Conservation (phyloP, 1,284 basidiomycete genomes). For the Afroboletus lepidellus region DNA sequence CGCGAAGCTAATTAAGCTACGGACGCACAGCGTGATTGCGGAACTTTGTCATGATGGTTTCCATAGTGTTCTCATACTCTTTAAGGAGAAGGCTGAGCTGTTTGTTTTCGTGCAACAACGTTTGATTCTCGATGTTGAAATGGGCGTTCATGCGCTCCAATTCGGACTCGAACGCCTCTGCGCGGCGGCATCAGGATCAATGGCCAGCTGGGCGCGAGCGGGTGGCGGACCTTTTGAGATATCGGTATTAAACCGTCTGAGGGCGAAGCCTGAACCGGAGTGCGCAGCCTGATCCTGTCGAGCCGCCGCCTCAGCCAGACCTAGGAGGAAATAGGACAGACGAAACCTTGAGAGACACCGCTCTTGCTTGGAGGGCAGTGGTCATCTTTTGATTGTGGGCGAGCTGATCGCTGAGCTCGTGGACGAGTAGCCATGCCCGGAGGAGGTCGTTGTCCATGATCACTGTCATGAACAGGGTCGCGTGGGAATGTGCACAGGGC, state of each 20-base stretch:
- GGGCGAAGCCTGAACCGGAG: conserved; percentile 73
- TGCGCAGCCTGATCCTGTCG: conserved; percentile 77
- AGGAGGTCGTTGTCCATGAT: conserved; percentile 71
- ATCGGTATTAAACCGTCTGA: conserved; percentile 92
- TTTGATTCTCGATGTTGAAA: conserved; percentile 92
- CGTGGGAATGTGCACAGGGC: conserved; percentile 22
- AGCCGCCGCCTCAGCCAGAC: conserved; percentile 3
- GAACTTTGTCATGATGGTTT: conserved; percentile 96
- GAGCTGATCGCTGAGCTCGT: conserved; percentile 85
- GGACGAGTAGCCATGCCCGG: conserved; percentile 75
- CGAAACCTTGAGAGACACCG: conserved; percentile 81
- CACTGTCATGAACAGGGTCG: conserved; percentile 15
- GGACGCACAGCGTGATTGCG: conserved; percentile 83
- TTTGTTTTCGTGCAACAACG: conserved; percentile 90
- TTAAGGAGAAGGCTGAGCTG: conserved; percentile 86
- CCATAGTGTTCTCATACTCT: conserved; percentile 94
- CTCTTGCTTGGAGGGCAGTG: conserved; percentile 69
- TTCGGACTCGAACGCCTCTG: conserved; percentile 92
- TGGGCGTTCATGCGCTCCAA: conserved; percentile 88
- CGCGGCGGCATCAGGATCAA: conserved; percentile 6
- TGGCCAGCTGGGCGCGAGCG: background rate
- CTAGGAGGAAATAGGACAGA: conserved; percentile 8
- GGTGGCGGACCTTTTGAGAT: conserved; percentile 71
- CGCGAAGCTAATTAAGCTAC: background rate
- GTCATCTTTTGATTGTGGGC: conserved; percentile 82